phyloP scores from a whole-genome alignment of 129 eudicot species.

The Oenanthe sinensis region DNA sequence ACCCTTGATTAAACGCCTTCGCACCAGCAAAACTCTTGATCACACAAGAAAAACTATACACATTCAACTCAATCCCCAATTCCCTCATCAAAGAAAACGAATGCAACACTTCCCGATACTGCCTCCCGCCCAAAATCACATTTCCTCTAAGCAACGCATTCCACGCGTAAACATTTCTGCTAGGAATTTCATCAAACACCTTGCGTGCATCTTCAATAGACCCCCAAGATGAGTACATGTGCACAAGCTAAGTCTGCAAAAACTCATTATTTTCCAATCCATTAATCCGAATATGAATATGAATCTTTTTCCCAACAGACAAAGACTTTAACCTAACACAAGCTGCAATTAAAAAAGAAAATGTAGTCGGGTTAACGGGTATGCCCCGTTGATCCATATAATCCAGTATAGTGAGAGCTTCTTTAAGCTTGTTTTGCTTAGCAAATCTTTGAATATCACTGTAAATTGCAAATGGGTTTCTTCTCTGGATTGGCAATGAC shows the following conservation, averaged over 20 bases:
- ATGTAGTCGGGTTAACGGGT: slow-evolving; percentile 73
- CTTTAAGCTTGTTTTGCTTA: slow-evolving; percentile 53
- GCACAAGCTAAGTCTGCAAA: slow-evolving; percentile 53
- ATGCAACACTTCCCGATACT: slow-evolving; percentile 32
- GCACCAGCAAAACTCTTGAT: slow-evolving; percentile 82
- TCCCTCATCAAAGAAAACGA: slow-evolving; percentile 55
- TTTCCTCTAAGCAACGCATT: slow-evolving; percentile 86
- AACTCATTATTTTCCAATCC: slow-evolving; percentile 68
- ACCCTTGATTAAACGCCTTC: slow-evolving; percentile 56
- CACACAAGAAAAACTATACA: slow-evolving; percentile 71
- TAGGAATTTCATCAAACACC: slow-evolving; percentile 53
- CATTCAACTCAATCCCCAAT: slow-evolving; percentile 68
- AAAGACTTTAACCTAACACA: slow-evolving; percentile 48
- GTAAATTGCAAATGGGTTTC: slow-evolving; percentile 60
- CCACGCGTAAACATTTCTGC: slow-evolving; percentile 62
- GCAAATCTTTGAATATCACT: slow-evolving; percentile 60
- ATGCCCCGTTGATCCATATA: slow-evolving; percentile 59
- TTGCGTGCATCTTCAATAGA: slow-evolving; percentile 51
- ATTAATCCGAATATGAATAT: slow-evolving; percentile 49
- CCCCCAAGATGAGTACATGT: slow-evolving; percentile 63
- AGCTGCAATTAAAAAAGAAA: slow-evolving; percentile 47
- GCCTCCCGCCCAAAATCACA: slow-evolving; percentile 56
- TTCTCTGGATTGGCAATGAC: slow-evolving; percentile 49
- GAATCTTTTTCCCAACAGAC: slow-evolving; percentile 36
- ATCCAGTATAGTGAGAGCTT: slow-evolving; percentile 60